A percentile compares a stretch with the other conserved stretches of the same genome.
These are phyloP conservation scores for Cynara cardunculus DNA, from an alignment of 129 eudicot species.

Conservation along the genomic window DNA sequence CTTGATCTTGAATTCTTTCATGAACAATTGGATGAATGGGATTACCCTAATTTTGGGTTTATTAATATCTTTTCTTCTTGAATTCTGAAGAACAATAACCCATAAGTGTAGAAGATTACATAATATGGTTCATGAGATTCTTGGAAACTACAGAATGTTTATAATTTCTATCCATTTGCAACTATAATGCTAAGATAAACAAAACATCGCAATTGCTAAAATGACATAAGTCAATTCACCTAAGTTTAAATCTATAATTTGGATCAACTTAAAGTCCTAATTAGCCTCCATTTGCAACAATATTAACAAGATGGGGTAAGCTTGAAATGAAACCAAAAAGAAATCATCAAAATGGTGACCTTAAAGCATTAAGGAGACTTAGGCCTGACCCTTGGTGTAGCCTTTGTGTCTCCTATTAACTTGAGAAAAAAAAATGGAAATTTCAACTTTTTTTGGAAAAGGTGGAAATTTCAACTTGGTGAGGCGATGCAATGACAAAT, in stretches of 20 bases:
- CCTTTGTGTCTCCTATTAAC: background rate
- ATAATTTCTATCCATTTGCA: background rate
- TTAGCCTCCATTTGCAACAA: background rate
- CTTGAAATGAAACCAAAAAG: background rate
- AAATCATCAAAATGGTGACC: no score
- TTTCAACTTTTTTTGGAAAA: background rate
- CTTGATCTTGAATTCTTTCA: background rate
- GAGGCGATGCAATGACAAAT: background rate
- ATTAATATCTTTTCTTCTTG: background rate
- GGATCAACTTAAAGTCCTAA: background rate
- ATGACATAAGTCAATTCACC: background rate
- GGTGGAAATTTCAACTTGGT: background rate
- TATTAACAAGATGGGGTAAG: background rate
- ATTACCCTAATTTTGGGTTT: conserved; percentile 7
- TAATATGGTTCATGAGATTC: background rate
- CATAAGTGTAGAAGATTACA: background rate
- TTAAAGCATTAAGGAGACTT: no score
- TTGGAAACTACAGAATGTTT: background rate
- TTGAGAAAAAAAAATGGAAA: background rate
- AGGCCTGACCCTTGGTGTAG: background rate
- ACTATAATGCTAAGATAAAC: background rate
- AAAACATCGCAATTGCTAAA: background rate
- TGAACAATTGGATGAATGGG: background rate
- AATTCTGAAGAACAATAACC: background rate
- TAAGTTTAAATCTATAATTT: background rate